Percentiles rank a stretch among this genome's conserved stretches.
phyloP scores from a whole-genome alignment of 2,329 filamentous ascomycete genomes.

The Hyphodiscus sp. region DNA sequence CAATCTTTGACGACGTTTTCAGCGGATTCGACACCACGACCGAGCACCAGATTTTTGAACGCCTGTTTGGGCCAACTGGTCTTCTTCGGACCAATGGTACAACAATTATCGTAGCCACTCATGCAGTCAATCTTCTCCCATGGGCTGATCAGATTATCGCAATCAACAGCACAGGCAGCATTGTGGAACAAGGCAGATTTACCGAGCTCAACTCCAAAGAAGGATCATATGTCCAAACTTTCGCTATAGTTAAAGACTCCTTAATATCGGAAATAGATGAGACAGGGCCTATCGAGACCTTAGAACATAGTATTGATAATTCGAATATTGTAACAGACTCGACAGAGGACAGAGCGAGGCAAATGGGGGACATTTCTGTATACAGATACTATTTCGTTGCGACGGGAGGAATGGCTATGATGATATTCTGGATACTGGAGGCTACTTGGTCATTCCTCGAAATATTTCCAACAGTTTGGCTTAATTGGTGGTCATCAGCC shows the following conservation, averaged over 20 bases:
- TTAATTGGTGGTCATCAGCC: no score
- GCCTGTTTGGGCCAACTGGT: slow-evolving; percentile 7
- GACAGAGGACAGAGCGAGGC: neutral
- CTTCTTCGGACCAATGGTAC: slow-evolving; percentile 20
- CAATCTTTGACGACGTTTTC: slow-evolving; percentile 21
- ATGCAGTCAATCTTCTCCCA: neutral
- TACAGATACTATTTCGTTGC: neutral
- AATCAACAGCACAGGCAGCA: slow-evolving; percentile 23
- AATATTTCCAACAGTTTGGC: neutral
- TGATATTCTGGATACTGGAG: neutral
- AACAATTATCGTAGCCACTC: slow-evolving; percentile 29
- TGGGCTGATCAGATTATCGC: slow-evolving; percentile 35
- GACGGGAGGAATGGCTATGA: neutral
- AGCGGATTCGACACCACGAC: slow-evolving; percentile 19
- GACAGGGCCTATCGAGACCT: no score
- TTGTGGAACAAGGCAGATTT: slow-evolving; percentile 29
- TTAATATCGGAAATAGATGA: no score
- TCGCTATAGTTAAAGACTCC: no score
- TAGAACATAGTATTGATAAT: no score
- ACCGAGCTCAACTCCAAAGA: no score
- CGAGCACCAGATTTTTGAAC: slow-evolving; percentile 8
- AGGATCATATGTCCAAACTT: no score
- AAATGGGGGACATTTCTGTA: neutral
- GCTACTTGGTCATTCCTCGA: no score
- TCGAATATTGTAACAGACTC: no score